phyloP scores from a whole-genome alignment of 2,329 filamentous ascomycete species.

The Hymenoscyphus infarciens region DNA sequence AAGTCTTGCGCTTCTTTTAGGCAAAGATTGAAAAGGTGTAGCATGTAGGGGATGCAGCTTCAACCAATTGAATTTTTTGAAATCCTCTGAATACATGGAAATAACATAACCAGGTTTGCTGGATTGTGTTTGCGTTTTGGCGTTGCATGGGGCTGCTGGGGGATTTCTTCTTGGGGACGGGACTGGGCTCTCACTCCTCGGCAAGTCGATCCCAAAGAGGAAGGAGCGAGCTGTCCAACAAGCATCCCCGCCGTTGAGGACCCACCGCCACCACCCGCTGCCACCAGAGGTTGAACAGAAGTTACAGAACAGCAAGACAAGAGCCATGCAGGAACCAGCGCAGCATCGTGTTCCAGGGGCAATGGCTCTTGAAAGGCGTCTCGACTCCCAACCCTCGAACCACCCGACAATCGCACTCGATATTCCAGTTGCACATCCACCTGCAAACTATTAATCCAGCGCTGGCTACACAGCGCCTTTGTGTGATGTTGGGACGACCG shows the following conservation, averaged over 20 bases:
- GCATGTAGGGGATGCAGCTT: background rate
- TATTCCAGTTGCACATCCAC: background rate
- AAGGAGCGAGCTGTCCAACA: too few relatives aligned
- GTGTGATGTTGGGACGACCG: background rate
- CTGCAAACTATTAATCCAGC: too few relatives aligned
- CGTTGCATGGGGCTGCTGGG: too few relatives aligned
- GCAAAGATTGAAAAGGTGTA: background rate
- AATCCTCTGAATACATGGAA: too few relatives aligned
- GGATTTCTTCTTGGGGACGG: too few relatives aligned
- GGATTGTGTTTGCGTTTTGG: too few relatives aligned
- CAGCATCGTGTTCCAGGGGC: background rate
- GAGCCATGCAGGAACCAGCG: slow-evolving; percentile 2
- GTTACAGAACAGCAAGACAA: background rate
- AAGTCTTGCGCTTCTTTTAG: background rate
- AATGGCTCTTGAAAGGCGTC: background rate
- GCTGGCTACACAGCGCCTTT: background rate
- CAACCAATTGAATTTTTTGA: background rate
- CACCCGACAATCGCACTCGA: background rate
- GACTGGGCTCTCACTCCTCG: too few relatives aligned
- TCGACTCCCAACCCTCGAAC: background rate
- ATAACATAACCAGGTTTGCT: too few relatives aligned
- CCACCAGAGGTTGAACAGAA: too few relatives aligned
- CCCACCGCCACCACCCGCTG: background rate
- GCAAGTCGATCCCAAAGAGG: too few relatives aligned
- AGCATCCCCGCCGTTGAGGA: too few relatives aligned